phyloP scores from a whole-genome alignment of 768 basidiomycete genomes.

The Amanita brunnescens region DNA sequence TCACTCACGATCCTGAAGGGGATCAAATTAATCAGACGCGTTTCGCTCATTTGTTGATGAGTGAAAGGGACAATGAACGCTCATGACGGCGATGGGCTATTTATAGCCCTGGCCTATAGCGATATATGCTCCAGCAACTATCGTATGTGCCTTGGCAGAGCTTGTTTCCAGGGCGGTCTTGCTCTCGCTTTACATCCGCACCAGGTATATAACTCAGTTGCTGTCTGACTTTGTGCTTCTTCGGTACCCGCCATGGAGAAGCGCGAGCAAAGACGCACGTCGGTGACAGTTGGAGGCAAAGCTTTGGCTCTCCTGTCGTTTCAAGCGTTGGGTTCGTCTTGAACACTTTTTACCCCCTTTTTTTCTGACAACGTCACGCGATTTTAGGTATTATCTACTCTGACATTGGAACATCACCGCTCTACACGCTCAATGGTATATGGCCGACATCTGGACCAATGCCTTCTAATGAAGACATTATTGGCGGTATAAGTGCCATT shows the following conservation, averaged over 20 bases:
- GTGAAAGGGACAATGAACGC: neutral
- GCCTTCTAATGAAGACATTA: constrained; percentile 50
- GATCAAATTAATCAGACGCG: no score
- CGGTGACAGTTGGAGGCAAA: neutral
- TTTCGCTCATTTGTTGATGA: neutral
- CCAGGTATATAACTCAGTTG: neutral
- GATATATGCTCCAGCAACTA: constrained; percentile 4
- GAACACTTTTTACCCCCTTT: neutral
- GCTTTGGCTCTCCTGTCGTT: constrained; percentile 24
- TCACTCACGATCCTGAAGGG: no score
- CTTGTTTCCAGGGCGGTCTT: no score
- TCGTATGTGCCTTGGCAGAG: no score
- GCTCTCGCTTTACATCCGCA: no score
- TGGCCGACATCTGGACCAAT: constrained; percentile 40
- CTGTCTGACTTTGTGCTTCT: neutral
- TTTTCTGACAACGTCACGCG: neutral
- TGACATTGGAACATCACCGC: constrained; percentile 49
- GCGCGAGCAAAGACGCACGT: neutral
- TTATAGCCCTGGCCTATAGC: neutral
- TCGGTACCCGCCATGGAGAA: neutral
- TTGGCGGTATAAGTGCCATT: constrained; percentile 56
- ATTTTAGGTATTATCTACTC: constrained; percentile 37
- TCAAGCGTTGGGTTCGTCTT: constrained; percentile 22
- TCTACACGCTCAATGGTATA: constrained; percentile 59
- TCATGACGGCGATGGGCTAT: neutral